Percentiles rank a stretch among this genome's conserved stretches.
phyloP scores from a whole-genome alignment of 441 rosid species.

The Isatis lusitanica region DNA sequence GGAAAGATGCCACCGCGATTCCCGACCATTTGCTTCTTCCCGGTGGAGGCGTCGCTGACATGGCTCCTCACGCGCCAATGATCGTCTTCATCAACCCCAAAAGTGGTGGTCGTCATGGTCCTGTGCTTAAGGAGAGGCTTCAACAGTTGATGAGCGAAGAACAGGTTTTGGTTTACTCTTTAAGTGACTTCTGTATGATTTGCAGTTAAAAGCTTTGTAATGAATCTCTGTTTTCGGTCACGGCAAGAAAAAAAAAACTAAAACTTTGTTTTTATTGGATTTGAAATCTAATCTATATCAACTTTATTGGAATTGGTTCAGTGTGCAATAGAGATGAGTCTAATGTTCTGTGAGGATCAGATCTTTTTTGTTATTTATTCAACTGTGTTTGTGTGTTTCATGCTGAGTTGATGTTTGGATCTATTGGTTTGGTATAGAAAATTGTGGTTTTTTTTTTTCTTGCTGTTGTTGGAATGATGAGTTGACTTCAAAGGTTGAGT shows the following conservation, averaged over 20 bases:
- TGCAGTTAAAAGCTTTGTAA: background rate
- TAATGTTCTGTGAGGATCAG: slow-evolving; percentile 9
- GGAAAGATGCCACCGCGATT: slow-evolving; percentile 41
- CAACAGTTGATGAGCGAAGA: slow-evolving; percentile 77
- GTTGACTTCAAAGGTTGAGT: slow-evolving; percentile 11
- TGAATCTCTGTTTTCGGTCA: background rate
- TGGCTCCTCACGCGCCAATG: slow-evolving; percentile 69
- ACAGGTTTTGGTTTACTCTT: slow-evolving; percentile 47
- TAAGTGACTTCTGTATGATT: background rate
- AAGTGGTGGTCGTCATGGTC: slow-evolving; percentile 91
- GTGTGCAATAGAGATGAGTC: background rate
- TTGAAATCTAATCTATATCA: background rate
- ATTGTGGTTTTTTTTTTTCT: background rate
- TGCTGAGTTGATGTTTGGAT: slow-evolving; percentile 19
- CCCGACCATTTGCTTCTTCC: slow-evolving; percentile 40
- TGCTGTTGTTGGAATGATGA: background rate
- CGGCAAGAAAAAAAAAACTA: background rate
- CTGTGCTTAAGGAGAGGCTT: slow-evolving; percentile 75
- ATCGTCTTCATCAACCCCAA: slow-evolving; percentile 77
- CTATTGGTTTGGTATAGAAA: slow-evolving; percentile 3
- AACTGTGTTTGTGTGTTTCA: background rate
- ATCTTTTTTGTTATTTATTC: background rate
- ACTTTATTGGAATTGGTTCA: background rate
- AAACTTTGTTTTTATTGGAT: background rate
- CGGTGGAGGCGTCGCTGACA: slow-evolving; percentile 38